phyloP scores from a whole-genome alignment of 768 basidiomycete genomes.

The Pisolithus microcarpus region DNA sequence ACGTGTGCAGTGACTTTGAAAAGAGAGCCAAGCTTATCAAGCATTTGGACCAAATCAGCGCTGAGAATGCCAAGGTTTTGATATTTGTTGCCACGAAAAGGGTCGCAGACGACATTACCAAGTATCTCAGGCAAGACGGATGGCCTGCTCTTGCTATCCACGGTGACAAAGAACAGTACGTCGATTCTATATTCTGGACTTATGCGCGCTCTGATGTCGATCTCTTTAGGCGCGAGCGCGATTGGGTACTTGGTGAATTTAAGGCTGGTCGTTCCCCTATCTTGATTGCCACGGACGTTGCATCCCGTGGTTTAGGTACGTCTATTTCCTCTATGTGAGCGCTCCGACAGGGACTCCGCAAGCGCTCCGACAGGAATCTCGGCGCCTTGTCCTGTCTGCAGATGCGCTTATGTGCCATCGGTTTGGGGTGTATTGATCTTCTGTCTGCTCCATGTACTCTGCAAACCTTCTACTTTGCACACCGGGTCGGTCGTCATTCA shows the following conservation, averaged over 20 bases:
- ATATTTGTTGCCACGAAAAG: slow-evolving; percentile 98
- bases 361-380: slow-evolving; percentile 26
- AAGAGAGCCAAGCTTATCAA: slow-evolving; percentile 95
- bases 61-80: slow-evolving; percentile 96
- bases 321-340: slow-evolving; percentile 43
- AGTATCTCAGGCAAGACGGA: slow-evolving; percentile 94
- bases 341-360: slow-evolving; percentile 32
- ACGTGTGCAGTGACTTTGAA: slow-evolving; percentile 96
- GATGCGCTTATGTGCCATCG: slow-evolving; percentile 26
- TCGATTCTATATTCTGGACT: slow-evolving; percentile 6
- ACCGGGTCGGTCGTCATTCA: slow-evolving; percentile 22
- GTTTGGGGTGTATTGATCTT: slow-evolving; percentile 27
- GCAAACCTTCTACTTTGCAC: slow-evolving; percentile 7
- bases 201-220: background rate
- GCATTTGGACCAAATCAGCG: slow-evolving; percentile 92
- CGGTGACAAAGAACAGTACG: slow-evolving; percentile 97
- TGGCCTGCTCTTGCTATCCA: slow-evolving; percentile 99
- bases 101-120: slow-evolving; percentile 97
- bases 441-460: slow-evolving; percentile 27
- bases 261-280: slow-evolving; percentile 97
- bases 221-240: slow-evolving; percentile 77
- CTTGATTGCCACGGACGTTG: slow-evolving; percentile 97
- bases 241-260: slow-evolving; percentile 98
- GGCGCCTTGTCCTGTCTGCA: slow-evolving; percentile 21
- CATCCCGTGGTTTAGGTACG: slow-evolving; percentile 99